Percentiles rank a stretch among this genome's conserved stretches.
Conservation (phyloP, 805 yeast species). For the Torulaspora microellipsoides region DNA sequence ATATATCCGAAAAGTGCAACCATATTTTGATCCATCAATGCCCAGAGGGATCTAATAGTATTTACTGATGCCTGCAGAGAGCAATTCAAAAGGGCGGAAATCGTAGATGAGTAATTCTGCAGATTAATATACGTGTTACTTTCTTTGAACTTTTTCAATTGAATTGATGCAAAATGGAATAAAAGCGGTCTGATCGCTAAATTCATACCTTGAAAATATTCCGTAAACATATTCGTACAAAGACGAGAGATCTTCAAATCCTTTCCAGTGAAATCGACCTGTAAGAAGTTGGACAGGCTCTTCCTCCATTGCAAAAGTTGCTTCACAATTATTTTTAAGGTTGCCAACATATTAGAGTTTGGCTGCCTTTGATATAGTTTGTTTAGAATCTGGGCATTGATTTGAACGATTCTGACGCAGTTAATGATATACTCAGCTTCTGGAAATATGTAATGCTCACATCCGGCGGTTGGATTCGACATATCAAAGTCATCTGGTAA, state of each 20-base stretch:
- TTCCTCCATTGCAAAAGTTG: slow-evolving; percentile 65
- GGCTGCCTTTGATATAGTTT: slow-evolving; percentile 73
- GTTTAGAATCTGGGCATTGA: slow-evolving; percentile 67
- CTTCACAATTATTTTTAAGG: slow-evolving; percentile 63
- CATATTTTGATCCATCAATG: slow-evolving; percentile 69
- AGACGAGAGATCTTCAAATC: slow-evolving; percentile 56
- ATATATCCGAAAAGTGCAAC: slow-evolving; percentile 83
- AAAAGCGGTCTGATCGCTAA: slow-evolving; percentile 71
- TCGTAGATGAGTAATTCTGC: slow-evolving; percentile 61
- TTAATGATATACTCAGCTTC: slow-evolving; percentile 72
- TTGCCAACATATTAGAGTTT: slow-evolving; percentile 67
- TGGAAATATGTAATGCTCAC: slow-evolving; percentile 67
- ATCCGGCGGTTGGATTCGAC: slow-evolving; percentile 55
- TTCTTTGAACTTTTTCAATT: slow-evolving; percentile 47
- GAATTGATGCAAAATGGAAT: slow-evolving; percentile 70
- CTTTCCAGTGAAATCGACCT: slow-evolving; percentile 55
- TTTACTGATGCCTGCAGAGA: slow-evolving; percentile 79
- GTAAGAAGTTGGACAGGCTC: slow-evolving; percentile 56
- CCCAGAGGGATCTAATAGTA: slow-evolving; percentile 70
- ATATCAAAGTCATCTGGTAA: slow-evolving; percentile 69
- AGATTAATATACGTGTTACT: slow-evolving; percentile 56
- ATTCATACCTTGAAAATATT: slow-evolving; percentile 77
- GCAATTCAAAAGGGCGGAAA: slow-evolving; percentile 65
- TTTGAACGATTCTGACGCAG: slow-evolving; percentile 74
- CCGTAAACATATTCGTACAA: slow-evolving; percentile 72